Percentiles rank a stretch among this genome's conserved stretches.
Conservation (phyloP, 2,329 filamentous ascomycete genomes). For the Claviceps sp. region DNA sequence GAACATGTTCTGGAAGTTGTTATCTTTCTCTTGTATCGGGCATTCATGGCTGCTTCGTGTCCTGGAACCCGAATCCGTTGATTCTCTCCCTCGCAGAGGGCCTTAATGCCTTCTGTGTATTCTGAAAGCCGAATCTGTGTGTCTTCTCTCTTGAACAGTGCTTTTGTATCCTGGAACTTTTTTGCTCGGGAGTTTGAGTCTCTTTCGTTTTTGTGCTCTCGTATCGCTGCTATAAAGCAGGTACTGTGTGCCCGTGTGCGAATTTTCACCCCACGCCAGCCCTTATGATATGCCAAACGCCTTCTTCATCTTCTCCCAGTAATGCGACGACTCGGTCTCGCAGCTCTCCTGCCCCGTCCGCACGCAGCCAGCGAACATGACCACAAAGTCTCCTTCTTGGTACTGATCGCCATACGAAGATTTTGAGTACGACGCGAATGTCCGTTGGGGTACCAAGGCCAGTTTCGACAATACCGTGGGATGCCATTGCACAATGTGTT, state of each 20-base stretch:
- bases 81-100: too few relatives aligned
- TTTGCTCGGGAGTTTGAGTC: too few relatives aligned
- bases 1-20: too few relatives aligned
- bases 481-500: constrained; percentile 91
- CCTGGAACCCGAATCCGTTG: too few relatives aligned
- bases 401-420: constrained; percentile 48
- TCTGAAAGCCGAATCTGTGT: too few relatives aligned
- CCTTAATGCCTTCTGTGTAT: too few relatives aligned
- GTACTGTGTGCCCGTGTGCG: not conserved
- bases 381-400: constrained; percentile 71
- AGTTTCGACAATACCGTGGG: constrained; percentile 86
- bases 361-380: constrained; percentile 65
- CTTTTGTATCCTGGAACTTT: too few relatives aligned
- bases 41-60: too few relatives aligned
- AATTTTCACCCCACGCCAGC: not conserved
- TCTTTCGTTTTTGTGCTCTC: not conserved
- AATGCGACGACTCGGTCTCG: constrained; percentile 51
- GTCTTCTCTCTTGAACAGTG: too few relatives aligned
- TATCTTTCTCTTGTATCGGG: too few relatives aligned
- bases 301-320: constrained; percentile 32
- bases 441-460: constrained; percentile 75
- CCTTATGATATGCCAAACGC: constrained; percentile 18
- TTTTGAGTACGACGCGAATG: constrained; percentile 65
- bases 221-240: not conserved
- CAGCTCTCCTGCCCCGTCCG: constrained; percentile 47